Evolutionary conservation across 139 green algal species (phyloP), one percentile per base, ranked within the genome.

Genomic region (Micractinium conductrix): DNA sequence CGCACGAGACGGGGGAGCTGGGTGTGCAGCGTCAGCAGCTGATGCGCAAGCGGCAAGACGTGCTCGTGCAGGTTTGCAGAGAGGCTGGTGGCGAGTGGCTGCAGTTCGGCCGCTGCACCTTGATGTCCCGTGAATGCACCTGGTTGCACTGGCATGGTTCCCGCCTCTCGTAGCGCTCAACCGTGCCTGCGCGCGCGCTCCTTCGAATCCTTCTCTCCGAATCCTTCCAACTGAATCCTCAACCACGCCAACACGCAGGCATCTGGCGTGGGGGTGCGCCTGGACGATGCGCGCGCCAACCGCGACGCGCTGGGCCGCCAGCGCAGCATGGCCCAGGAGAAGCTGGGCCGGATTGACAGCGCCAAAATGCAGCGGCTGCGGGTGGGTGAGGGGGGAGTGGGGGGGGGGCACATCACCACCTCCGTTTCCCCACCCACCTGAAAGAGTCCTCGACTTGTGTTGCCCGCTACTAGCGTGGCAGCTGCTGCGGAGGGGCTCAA

Each of bases 281-380:
- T 82, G 68, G 63, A 88, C 22, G 86, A 85, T 38, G 22, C 75
- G 74, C 42, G 50, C 24, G 5, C 14, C 38, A 44, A 79, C 43
- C 24, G 24, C 28, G 55, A 87, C 24, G 73, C 88, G 43, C 40
- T 69, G 63, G 33, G 69, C 40, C 55, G 44, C 35, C 71, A 48
- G 58, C 40, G 42, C 2, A 33, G 85, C 40, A 40, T 81, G 65
- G 48, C 24, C 2, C 22, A 68, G 0, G 63, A 82, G n/a, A 65
- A 89, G 67, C 48, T 92, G 68, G n/a, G 75, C 5, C 79, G 81
- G 43, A 63, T 91, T 28, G 73, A 87, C 43, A 80, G 92, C 67
- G 44, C 81, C 10, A 88, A 90, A 16, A 33, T 68, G 30, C 60
- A 87, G 55, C 85, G 88, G 50, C 84, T 93, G 53, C 40, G 78